These are phyloP conservation scores for Eimeria necatrix DNA, from an alignment of 169 alveolate genomes.

Conservation along the genomic window DNA sequence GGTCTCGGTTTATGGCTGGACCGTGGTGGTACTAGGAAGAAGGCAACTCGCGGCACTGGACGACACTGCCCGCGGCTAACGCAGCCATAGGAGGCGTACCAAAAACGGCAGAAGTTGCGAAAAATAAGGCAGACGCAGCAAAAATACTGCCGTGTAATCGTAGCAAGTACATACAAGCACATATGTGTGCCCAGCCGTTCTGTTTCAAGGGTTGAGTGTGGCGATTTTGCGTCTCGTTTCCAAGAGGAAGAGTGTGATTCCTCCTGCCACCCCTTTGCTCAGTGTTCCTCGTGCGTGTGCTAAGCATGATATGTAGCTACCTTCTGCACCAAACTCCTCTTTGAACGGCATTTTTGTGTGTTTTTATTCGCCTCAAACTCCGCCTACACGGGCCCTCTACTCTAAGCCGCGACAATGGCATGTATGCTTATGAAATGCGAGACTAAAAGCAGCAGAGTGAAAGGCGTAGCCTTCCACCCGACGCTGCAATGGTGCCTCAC, in stretches of 20 bases:
- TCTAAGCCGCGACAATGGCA: conserved; percentile 70
- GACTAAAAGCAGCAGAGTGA: conserved; percentile 96
- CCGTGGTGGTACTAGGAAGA: too few relatives aligned
- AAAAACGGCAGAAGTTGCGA: too few relatives aligned
- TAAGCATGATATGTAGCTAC: conserved; percentile 43
- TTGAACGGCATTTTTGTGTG: conserved; percentile 45
- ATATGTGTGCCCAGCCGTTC: too few relatives aligned
- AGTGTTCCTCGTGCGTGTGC: conserved; percentile 1
- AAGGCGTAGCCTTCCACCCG: conserved; percentile 98
- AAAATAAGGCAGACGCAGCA: too few relatives aligned
- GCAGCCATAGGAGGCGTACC: too few relatives aligned
- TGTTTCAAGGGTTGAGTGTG: too few relatives aligned
- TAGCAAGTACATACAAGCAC: too few relatives aligned
- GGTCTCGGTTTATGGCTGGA: too few relatives aligned
- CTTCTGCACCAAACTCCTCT: neutral
- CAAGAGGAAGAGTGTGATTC: neutral
- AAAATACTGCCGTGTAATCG: too few relatives aligned
- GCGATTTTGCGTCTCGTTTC: too few relatives aligned
- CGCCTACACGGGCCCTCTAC: conserved; percentile 27
- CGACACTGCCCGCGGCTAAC: too few relatives aligned
- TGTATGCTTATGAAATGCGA: conserved; percentile 95
- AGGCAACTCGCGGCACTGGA: too few relatives aligned
- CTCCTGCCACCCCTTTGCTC: neutral
- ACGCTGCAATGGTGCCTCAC: conserved; percentile 96
- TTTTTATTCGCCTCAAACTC: conserved; percentile 19